These are phyloP conservation scores for Brasenia schreberi DNA, from an alignment of 164 flowering plant species.

Conservation along the genomic window DNA sequence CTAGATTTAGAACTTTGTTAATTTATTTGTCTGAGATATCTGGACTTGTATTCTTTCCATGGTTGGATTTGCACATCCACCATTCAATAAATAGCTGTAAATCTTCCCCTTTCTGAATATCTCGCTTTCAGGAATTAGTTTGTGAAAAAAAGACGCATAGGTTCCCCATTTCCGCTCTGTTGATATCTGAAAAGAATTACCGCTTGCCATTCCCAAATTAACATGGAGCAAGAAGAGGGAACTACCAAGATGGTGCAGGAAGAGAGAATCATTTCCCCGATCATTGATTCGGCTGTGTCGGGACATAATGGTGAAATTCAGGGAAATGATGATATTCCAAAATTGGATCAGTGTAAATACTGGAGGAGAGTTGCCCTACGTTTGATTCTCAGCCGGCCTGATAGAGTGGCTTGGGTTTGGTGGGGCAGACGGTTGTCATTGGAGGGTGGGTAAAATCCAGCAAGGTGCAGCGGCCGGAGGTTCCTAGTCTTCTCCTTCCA, in stretches of 20 bases:
- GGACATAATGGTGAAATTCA: conserved; percentile 1
- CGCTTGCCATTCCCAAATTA: background rate
- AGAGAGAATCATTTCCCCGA: background rate
- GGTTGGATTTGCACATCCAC: background rate
- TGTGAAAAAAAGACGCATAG: background rate
- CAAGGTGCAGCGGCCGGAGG: conserved; percentile 30
- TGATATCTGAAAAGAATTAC: background rate
- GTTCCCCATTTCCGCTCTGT: background rate
- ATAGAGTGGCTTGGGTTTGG: conserved; percentile 42
- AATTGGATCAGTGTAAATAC: conserved; percentile 26
- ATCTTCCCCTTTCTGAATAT: background rate
- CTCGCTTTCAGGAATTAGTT: background rate
- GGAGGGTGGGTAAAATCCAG: conserved; percentile 95
- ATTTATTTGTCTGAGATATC: background rate
- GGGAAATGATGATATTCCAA: conserved; percentile 6
- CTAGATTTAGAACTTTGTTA: background rate
- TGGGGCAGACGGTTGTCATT: conserved; percentile 49
- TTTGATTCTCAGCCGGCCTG: conserved; percentile 32
- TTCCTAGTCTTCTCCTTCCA: conserved; percentile 6
- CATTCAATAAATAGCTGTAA: background rate
- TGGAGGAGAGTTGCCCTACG: conserved; percentile 56
- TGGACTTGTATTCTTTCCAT: background rate
- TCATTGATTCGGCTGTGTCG: background rate
- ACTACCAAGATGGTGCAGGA: background rate
- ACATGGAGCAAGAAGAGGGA: background rate